Evolutionary conservation across 2,329 filamentous ascomycete species (phyloP), one percentile per base, ranked within the genome.

Genomic region (Cladosporium sp.): DNA sequence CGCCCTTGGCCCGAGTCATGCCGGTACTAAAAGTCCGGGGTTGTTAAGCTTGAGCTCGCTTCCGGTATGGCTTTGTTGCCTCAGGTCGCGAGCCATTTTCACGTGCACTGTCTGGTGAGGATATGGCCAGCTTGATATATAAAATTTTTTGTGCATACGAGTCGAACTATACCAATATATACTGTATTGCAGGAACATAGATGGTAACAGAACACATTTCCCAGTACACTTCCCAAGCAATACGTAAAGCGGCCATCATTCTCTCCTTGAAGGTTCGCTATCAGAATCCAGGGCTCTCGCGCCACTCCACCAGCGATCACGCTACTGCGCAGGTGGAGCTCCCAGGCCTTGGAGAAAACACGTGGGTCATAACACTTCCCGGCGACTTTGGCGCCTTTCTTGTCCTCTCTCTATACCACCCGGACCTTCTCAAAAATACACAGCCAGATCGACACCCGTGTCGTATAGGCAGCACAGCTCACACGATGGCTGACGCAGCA

Each of bases 401-500:
- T 28, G 15, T 28, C 8, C 24, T 2, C 32, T 58, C 32, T 18
- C 32, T 24, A n/a, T 38, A 15, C 32, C 55, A 32, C 11, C 18
- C 24, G 18, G 52, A 24, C 52, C 11, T 34, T 21, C 7, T 15
- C 30, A 32, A 26, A 18, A 15, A 21, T 21, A 34, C 18, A 34
- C 52, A 4, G 52, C 28, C 26, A 34, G 15, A n/a, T 55, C 26
- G 18, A 34, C 28, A 36, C 24, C 55, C 34, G 55, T 41, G 55
- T 58, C 18, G 26, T 47, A 47, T 47, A 21, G 41, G 41, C 41
- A 47, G 41, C 41, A 47, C 41, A 47, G 41, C 14, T 30, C 32
- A 44, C 61, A 47, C 10, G 18, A 64, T 64, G 61, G 49, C 61
- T 28, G 61, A 64, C 36, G 61, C 51, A 55, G 61, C 51, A 63